Percentiles rank a stretch among this genome's conserved stretches.
phyloP scores from a whole-genome alignment of 2,329 filamentous ascomycete genomes.

The Leptographium radiaticola region DNA sequence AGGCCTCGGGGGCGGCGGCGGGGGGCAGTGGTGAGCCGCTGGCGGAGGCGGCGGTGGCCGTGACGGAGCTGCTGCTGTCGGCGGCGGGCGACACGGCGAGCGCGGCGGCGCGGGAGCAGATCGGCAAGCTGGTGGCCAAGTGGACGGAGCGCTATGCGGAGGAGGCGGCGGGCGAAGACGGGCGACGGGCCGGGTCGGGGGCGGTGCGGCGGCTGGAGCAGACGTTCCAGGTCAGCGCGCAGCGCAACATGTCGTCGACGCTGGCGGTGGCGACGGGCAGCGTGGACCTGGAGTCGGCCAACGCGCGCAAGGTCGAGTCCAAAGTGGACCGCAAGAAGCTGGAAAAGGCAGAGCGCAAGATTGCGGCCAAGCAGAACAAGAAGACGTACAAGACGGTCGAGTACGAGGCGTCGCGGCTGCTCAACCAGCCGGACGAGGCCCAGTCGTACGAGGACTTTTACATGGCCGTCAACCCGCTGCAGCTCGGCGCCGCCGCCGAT shows the following conservation, averaged over 20 bases:
- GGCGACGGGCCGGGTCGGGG: conserved; percentile 55
- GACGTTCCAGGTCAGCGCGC: conserved; percentile 84
- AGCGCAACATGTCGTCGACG: conserved; percentile 93
- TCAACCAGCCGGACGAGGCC: conserved; percentile 56
- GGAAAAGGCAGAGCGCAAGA: conserved; percentile 95
- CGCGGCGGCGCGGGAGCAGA: conserved; percentile 57
- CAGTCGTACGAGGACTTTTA: conserved; percentile 99
- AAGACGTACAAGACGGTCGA: conserved; percentile 97
- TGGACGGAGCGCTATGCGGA: conserved; percentile 75
- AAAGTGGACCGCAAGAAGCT: conserved; percentile 98
- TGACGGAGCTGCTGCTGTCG: conserved; percentile 82
- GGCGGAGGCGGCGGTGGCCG: conserved; percentile 66
- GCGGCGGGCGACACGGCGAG: conserved; percentile 71
- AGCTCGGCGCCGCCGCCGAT: conserved; percentile 60
- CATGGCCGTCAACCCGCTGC: conserved; percentile 97
- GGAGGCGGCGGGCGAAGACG: conserved; percentile 33
- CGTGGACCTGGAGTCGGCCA: conserved; percentile 90
- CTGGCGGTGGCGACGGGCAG: conserved; percentile 67
- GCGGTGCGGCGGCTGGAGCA: conserved; percentile 80
- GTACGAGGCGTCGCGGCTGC: conserved; percentile 85
- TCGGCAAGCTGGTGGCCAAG: conserved; percentile 75
- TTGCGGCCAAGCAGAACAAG: conserved; percentile 95
- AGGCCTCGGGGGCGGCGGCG: conserved; percentile 14
- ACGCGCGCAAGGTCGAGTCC: conserved; percentile 87
- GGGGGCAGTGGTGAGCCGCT: conserved; percentile 47